Conservation (phyloP, 768 basidiomycete species). For the Sarcodon aspratus region DNA sequence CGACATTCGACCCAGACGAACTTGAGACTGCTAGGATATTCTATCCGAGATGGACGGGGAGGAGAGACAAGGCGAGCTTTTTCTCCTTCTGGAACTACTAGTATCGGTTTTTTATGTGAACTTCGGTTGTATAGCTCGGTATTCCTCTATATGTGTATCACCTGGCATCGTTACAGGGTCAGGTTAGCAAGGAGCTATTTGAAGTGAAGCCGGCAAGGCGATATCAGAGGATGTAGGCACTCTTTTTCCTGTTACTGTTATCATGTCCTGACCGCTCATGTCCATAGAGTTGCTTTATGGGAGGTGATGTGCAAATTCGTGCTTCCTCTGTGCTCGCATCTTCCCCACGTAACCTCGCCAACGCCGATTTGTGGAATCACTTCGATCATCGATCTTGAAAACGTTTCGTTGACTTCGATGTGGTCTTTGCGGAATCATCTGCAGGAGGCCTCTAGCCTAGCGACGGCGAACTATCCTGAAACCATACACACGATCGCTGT, state of each 20-base stretch:
- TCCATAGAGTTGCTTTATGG: slow-evolving; percentile 45
- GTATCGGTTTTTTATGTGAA: neutral
- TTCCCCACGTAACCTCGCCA: slow-evolving; percentile 39
- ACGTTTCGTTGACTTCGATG: slow-evolving; percentile 48
- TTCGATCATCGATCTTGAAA: slow-evolving; percentile 64
- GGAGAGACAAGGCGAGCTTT: slow-evolving; percentile 52
- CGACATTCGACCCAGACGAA: slow-evolving; percentile 45
- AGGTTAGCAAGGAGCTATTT: slow-evolving; percentile 50
- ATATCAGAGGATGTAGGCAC: slow-evolving; percentile 61
- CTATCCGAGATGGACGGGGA: slow-evolving; percentile 77
- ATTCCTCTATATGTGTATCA: slow-evolving; percentile 70
- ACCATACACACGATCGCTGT: slow-evolving; percentile 56
- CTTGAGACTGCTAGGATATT: slow-evolving; percentile 47
- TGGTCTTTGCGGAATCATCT: slow-evolving; percentile 65
- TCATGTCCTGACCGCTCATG: neutral
- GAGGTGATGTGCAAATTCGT: slow-evolving; percentile 58
- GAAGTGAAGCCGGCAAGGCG: slow-evolving; percentile 40
- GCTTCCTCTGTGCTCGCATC: slow-evolving; percentile 48
- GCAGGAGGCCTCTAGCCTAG: slow-evolving; percentile 62
- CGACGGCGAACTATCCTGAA: slow-evolving; percentile 77
- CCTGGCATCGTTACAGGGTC: slow-evolving; percentile 42
- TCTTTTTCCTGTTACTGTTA: neutral
- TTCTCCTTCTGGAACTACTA: neutral
- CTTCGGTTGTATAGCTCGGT: slow-evolving; percentile 33
- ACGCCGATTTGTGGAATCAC: slow-evolving; percentile 50